Evolutionary conservation across 2,329 filamentous ascomycete species (phyloP).

Genomic region (Elsinoe arachidis): DNA sequence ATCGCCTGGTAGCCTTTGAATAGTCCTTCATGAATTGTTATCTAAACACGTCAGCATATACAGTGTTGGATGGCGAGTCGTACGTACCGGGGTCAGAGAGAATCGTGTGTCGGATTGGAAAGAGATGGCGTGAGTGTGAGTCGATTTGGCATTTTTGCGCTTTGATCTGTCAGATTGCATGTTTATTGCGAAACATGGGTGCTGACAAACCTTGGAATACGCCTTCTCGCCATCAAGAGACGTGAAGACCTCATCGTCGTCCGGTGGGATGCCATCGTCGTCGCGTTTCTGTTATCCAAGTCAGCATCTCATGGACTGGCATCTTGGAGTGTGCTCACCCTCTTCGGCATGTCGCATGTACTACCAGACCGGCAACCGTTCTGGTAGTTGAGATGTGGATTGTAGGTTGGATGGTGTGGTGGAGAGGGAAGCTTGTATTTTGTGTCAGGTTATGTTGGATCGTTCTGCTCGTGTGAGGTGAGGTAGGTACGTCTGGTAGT

Average conservation of each 20-base stretch:
- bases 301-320: no score
- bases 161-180: background rate
- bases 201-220: background rate
- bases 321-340: background rate
- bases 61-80: background rate
- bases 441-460: background rate
- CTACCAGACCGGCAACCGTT: background rate
- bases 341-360: background rate
- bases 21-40: conserved; percentile 17
- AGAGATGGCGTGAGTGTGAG: background rate
- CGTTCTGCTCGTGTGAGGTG: no score
- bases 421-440: background rate
- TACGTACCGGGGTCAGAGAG: background rate
- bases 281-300: background rate
- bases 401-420: background rate
- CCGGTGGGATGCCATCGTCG: background rate
- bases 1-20: conserved; percentile 18
- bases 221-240: background rate
- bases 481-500: background rate
- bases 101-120: background rate
- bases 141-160: background rate
- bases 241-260: background rate
- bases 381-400: background rate
- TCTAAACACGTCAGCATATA: conserved; percentile 5
- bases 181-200: background rate